Percentiles rank a stretch among this genome's conserved stretches.
phyloP scores from a whole-genome alignment of 1,284 basidiomycete species.

The Hemileccinum hortonii region DNA sequence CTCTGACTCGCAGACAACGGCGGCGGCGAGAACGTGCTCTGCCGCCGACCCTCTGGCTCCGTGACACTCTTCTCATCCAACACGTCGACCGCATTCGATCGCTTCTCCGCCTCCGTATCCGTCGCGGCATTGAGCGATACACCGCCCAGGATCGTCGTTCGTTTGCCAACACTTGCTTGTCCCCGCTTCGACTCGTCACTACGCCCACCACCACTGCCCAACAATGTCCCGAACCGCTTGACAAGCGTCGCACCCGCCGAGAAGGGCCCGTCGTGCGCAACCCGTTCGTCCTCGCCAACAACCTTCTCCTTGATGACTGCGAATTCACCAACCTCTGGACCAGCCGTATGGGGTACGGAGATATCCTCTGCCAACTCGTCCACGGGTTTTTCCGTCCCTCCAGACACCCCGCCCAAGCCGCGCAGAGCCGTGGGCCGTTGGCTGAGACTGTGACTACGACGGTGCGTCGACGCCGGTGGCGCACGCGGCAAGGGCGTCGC shows the following conservation, averaged over 20 bases:
- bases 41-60: constrained; percentile 23
- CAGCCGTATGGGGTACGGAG: constrained; percentile 53
- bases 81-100: constrained; percentile 11
- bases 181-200: constrained; percentile 42
- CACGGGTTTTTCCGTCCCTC: constrained; percentile 39
- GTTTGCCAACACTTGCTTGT: constrained; percentile 41
- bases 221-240: constrained; percentile 68
- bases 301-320: constrained; percentile 35
- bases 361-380: constrained; percentile 42
- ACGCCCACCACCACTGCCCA: constrained; percentile 44
- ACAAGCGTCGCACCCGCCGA: constrained; percentile 67
- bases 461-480: constrained; percentile 66
- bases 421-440: constrained; percentile 57
- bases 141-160: constrained; percentile 50
- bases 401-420: constrained; percentile 49
- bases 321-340: constrained; percentile 57
- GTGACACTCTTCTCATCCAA: constrained; percentile 16
- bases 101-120: constrained; percentile 28
- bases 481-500: constrained; percentile 50
- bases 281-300: constrained; percentile 33
- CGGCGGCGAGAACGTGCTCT: constrained; percentile 38
- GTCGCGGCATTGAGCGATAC: constrained; percentile 46
- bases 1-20: constrained; percentile 48
- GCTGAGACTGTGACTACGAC: constrained; percentile 74
- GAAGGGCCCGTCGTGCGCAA: constrained; percentile 36